Evolutionary conservation across 2,329 filamentous ascomycete species (phyloP), one percentile per base, ranked within the genome.

Genomic region (Aspergillus latus): DNA sequence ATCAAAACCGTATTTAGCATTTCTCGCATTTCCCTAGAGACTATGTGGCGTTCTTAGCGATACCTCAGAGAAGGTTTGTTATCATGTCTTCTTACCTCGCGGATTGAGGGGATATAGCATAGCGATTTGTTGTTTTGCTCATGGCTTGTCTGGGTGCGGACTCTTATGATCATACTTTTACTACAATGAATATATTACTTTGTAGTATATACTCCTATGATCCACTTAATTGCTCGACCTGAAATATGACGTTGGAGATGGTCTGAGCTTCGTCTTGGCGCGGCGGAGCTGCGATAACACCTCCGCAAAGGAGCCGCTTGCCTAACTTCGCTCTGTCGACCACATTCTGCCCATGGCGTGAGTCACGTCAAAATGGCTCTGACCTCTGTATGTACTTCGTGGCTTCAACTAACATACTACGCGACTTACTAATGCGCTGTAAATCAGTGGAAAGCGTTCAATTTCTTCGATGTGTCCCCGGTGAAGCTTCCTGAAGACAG

Each of bases 391-490:
- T 57, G 66, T 9, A 8, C 1, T 5, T n/a, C 9, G 13, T 13
- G 4, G 2, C 32, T 2, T 3, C 2, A 13, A 21, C 42, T 3
- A 26, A 32, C n/a, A 26, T 13, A 5, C 11, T 42, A n/a, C 3
- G 9, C 30, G 13, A 28, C 51, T 61, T 43, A 62, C 52, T 62
- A 34, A 63, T 49, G 3, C 29, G 10, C 8, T 36, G 11, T 37
- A 10, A 4, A 7, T 5, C 63, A 96, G 93, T 99, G 94, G 93
- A 97, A 97, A 89, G 88, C 89, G 66, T 99, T 99, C 80, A 92
- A 96, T 82, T 99, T 99, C 87, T 97, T 99, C 84, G 91, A 97
- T 77, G 91, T 96, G 74, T 86, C 86, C 72, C 88, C 89, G 72
- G 87, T 97, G 74, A 86, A 88, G 70, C 82, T 92, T 67, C 84